Conservation (phyloP, 1,284 basidiomycete species). For the Stygiomarasmius scandens region DNA sequence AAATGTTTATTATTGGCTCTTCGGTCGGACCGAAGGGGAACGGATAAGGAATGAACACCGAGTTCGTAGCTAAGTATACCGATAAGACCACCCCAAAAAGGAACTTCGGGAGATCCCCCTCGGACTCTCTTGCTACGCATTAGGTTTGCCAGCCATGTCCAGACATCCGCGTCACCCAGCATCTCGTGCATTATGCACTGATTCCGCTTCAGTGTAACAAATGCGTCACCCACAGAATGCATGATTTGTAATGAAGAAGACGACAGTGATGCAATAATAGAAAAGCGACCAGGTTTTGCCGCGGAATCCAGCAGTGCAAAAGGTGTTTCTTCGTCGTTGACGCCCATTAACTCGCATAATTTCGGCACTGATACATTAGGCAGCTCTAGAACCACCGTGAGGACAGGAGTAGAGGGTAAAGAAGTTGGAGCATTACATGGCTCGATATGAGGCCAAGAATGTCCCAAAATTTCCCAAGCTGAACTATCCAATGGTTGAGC, state of each 20-base stretch:
- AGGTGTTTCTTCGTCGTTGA: slow-evolving; percentile 54
- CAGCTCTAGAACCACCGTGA: slow-evolving; percentile 41
- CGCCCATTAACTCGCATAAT: slow-evolving; percentile 66
- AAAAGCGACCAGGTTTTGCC: slow-evolving; percentile 70
- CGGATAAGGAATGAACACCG: slow-evolving; percentile 57
- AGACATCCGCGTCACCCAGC: slow-evolving; percentile 54
- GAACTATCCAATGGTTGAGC: slow-evolving; percentile 42
- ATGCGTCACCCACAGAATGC: slow-evolving; percentile 54
- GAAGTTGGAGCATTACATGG: slow-evolving; percentile 19
- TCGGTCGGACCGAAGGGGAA: slow-evolving; percentile 34
- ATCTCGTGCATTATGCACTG: slow-evolving; percentile 31
- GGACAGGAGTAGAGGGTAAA: slow-evolving; percentile 19
- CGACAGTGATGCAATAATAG: slow-evolving; percentile 65
- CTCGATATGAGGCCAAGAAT: slow-evolving; percentile 56
- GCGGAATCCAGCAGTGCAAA: slow-evolving; percentile 77
- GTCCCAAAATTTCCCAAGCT: slow-evolving; percentile 42
- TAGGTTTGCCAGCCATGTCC: slow-evolving; percentile 73
- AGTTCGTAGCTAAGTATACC: slow-evolving; percentile 78
- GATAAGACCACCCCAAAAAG: slow-evolving; percentile 80
- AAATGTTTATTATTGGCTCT: slow-evolving; percentile 43
- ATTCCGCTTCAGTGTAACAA: slow-evolving; percentile 44
- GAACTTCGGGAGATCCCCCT: slow-evolving; percentile 52
- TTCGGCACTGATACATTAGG: slow-evolving; percentile 43
- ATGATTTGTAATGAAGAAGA: slow-evolving; percentile 57
- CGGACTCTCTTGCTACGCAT: slow-evolving; percentile 53